These are phyloP conservation scores for Chlorophyllum brunneum DNA, from an alignment of 768 basidiomycete species.

Conservation along the genomic window DNA sequence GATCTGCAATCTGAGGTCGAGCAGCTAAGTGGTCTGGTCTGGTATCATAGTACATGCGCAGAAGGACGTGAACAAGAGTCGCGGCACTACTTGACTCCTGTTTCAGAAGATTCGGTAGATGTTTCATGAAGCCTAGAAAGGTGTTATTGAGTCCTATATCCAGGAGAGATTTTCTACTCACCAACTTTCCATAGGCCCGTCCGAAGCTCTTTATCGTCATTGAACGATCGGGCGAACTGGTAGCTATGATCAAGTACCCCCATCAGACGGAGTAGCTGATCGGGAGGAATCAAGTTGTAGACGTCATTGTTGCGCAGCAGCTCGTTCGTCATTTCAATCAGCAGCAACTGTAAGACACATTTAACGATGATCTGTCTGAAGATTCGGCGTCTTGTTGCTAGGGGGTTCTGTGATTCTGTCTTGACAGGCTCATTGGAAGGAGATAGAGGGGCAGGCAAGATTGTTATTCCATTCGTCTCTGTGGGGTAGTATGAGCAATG, in stretches of 20 bases:
- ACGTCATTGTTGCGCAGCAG: conserved; percentile 89
- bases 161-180: conserved; percentile 40
- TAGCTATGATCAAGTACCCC: conserved; percentile 95
- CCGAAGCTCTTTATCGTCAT: conserved; percentile 95
- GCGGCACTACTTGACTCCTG: conserved; percentile 98
- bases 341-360: conserved; percentile 93
- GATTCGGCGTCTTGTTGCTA: conserved; percentile 71
- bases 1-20: conserved; percentile 73
- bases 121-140: conserved; percentile 93
- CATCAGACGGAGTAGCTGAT: conserved; percentile 91
- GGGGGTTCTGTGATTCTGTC: conserved; percentile 46
- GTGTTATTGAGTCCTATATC: background rate
- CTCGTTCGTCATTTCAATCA: conserved; percentile 97
- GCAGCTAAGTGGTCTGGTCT: conserved; percentile 85
- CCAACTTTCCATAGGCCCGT: conserved; percentile 99
- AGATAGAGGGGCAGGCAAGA: conserved; percentile 86
- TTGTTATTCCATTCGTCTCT: conserved; percentile 65
- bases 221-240: conserved; percentile 95
- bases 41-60: conserved; percentile 92
- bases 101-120: conserved; percentile 93
- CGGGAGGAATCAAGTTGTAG: conserved; percentile 90
- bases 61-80: conserved; percentile 86
- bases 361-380: conserved; percentile 99
- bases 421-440: conserved; percentile 58
- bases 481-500: background rate